phyloP scores from a whole-genome alignment of 2,329 filamentous ascomycete genomes.

The Paradendryphiella salina region DNA sequence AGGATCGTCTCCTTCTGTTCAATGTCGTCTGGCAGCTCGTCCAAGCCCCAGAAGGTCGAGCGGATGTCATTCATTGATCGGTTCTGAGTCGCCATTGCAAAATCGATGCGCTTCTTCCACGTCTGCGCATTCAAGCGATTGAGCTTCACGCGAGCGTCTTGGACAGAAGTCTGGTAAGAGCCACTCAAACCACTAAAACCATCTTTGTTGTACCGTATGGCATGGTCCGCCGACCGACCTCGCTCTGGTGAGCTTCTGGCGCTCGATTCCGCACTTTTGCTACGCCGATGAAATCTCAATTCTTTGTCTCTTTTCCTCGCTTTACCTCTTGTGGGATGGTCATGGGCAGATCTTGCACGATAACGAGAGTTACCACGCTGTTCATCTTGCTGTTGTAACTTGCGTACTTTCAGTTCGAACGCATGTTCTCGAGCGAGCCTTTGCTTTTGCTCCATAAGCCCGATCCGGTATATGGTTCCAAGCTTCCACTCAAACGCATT shows the following conservation, averaged over 20 bases:
- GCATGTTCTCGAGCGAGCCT: conserved; percentile 87
- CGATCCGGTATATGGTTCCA: conserved; percentile 88
- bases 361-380: conserved; percentile 55
- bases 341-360: conserved; percentile 58
- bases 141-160: conserved; percentile 75
- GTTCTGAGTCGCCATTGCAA: conserved; percentile 69
- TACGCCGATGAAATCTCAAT: conserved; percentile 43
- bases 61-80: conserved; percentile 78
- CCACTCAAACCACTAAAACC: conserved; percentile 72
- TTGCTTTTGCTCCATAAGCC: conserved; percentile 86
- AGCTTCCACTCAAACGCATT: conserved; percentile 98
- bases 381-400: conserved; percentile 67
- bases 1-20: conserved; percentile 85
- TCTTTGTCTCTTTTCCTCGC: conserved; percentile 40
- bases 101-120: conserved; percentile 90
- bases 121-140: conserved; percentile 82
- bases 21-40: conserved; percentile 77
- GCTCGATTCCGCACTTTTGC: conserved; percentile 44
- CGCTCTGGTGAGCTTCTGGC: conserved; percentile 32
- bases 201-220: conserved; percentile 77
- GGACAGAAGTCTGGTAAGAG: conserved; percentile 70
- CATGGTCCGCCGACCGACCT: conserved; percentile 48
- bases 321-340: conserved; percentile 43
- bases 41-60: conserved; percentile 77
- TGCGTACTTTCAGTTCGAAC: conserved; percentile 84